Base-by-base conservation (phyloP, 192 early-diverging fungal species). In the Backusella australiensis region DNA sequence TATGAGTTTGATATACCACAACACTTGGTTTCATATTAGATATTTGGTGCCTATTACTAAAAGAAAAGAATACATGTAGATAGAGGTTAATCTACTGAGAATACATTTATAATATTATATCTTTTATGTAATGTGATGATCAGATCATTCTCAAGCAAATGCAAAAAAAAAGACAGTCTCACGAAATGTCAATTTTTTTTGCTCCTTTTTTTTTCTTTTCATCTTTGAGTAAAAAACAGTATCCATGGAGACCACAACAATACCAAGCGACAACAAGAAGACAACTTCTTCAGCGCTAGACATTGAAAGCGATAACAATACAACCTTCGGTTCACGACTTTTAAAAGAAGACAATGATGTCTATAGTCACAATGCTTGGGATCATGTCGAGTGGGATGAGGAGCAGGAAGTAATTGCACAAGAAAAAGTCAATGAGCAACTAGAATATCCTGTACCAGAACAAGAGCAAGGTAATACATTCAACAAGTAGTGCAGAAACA, bases 331-430 rank as follows among this genome's bases (percentile, higher is more conserved):
- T 21, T 90, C 90, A 35, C 89, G 96, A 9, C 80, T 90, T 59
- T 84, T 99, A 70, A 85, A 83, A 36, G 85, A 92, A 77, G 90
- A 93, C 44, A 87, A 90, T 35, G 83, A 90, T 52, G 95, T 98
- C 6, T 98, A 92, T 78, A 88, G 90, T 66, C 91, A 94, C 78
- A 99, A 98, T 82, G 97, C 97, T 32, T 99, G 97, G 95, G 98
- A 99, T 89, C 94, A 98, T 74, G 95, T 93, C 21, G 93, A 94
- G 70, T 96, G 94, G 89, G 92, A 91, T 75, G 87, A 89, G 67
- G 94, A 96, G 52, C 95, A 96, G 74, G 89, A 93, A 76, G 59
- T 87, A 29, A 87, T 93, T 44, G 98, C 96, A n/a, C 85, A 86
- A 65, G 86, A 89, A 72, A 89, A 92, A 73, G 88, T 99, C 44